Base-by-base conservation (phyloP, 2,329 filamentous ascomycete species). In the Colletotrichum cereale region DNA sequence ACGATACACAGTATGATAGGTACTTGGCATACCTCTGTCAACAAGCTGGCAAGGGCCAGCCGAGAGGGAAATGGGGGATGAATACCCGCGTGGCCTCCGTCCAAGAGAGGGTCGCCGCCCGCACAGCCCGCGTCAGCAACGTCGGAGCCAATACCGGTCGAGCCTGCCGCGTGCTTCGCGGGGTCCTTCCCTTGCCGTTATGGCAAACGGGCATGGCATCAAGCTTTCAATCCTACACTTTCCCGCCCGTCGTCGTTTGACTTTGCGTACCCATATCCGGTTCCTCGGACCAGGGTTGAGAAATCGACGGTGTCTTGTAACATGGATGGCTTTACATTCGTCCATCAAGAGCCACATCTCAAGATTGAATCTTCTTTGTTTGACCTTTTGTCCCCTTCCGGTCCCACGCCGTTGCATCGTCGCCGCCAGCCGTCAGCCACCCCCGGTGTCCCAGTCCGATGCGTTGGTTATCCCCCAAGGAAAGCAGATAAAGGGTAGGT, bases 401-500 rank as follows among this genome's bases (percentile, higher is more conserved):
- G n/a, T n/a, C n/a, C n/a, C n/a, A n/a, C n/a, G n/a, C n/a, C n/a
- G n/a, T n/a, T n/a, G n/a, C n/a, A n/a, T n/a, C n/a, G 40, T 42
- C 21, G 42, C 42, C 57, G 14, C 62, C 44, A 36, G 42, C 57
- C 63, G 18, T 47, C 34, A 44, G 36, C 55, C 50, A 42, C 60
- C 62, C 31, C 57, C 52, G 57, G 10, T 40, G 56, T 24, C 62
- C 26, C 57, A 71, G 50, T 62, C 57, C 56, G 50, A 57, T 67
- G 44, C 64, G 44, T 67, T 71, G 57, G 63, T 57, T 63, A 66
- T 67, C 57, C 38, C 66, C 36, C 52, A 67, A 67, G 62, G 48
- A 62, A 47, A 57, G 24, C 57, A 67, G 26, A 48, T 52, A 36
- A 52, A 52, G 48, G 42, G 57, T 67, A 64, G 57, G 64, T 50